Evolutionary conservation across 139 green algal genomes (phyloP), one percentile per base, ranked within the genome.

Genomic region (Spirogloea muscicola): DNA sequence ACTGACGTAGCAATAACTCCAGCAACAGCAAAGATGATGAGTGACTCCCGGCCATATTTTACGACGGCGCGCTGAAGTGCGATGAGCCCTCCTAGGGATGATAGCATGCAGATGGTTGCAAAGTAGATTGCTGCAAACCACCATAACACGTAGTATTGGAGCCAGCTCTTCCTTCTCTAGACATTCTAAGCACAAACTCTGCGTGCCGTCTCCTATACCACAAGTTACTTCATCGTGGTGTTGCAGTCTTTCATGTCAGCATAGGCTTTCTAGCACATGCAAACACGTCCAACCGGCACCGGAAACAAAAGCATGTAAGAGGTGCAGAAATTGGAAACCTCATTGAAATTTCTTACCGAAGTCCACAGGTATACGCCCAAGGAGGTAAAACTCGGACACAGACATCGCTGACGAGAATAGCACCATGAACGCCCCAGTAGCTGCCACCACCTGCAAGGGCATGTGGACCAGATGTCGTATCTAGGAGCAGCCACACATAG

Each of bases 331-430:
- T n/a, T n/a, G n/a, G n/a, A n/a, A n/a, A n/a, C n/a, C n/a, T n/a
- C n/a, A n/a, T n/a, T n/a, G n/a, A n/a, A n/a, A n/a, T n/a, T n/a
- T n/a, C n/a, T n/a, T n/a, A 69, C 60, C 70, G 1, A 76, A 38
- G 16, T 59, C 41, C 38, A 80, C 21, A 25, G 72, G 72, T 33
- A 80, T 80, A 25, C 41, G 48, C 5, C 38, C 63, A 7, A 80
- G 72, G 29, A 80, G 72, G 48, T 65, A 65, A 16, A 76, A 80
- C 72, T 80, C 63, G 39, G 48, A 29, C 34, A 80, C 72, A 9
- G 72, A 77, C 33, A 80, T 46, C 0, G 72, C 76, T 36, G 72
- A 80, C 21, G 72, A 80, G 72, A 80, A 80, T 21, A 80, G 37
- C 3, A 80, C 52, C 44, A 80, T 80, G 72, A 80, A 80, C 21